Evolutionary conservation across 345 rosid species (phyloP).

Genomic region (Eucalyptus tenuipes): DNA sequence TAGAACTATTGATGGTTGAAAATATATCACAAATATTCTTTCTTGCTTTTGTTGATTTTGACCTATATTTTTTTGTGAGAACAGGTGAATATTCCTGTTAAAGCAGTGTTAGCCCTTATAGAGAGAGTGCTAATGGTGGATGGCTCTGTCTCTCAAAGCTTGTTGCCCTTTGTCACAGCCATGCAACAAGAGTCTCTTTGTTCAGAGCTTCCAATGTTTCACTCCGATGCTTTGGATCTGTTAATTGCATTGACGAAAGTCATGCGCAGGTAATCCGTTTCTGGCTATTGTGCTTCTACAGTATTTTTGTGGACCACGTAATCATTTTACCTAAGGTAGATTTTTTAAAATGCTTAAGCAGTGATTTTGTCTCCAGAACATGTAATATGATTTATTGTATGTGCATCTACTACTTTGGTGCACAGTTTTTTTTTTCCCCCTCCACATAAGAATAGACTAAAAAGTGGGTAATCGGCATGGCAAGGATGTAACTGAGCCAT

Average conservation of each 20-base stretch:
- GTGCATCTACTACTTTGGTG: neutral
- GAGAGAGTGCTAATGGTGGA: slow-evolving; percentile 74
- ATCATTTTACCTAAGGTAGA: neutral
- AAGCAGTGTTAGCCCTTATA: slow-evolving; percentile 53
- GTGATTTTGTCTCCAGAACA: slow-evolving; percentile 49
- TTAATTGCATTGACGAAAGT: slow-evolving; percentile 49
- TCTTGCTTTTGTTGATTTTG: neutral
- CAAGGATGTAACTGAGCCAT: neutral
- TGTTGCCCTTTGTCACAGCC: slow-evolving; percentile 37
- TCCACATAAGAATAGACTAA: neutral
- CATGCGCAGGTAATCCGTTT: slow-evolving; percentile 42
- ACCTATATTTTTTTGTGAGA: neutral
- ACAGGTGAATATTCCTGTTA: slow-evolving; percentile 53
- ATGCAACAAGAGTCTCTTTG: slow-evolving; percentile 70
- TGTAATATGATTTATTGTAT: slow-evolving; percentile 31
- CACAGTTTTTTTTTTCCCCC: neutral
- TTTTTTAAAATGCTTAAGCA: slow-evolving; percentile 13
- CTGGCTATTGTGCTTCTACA: neutral
- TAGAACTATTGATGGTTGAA: neutral
- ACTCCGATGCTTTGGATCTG: slow-evolving; percentile 50
- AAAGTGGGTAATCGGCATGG: neutral
- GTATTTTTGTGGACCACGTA: neutral
- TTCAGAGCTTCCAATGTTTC: slow-evolving; percentile 71
- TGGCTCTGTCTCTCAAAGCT: slow-evolving; percentile 49
- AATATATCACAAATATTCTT: neutral